These are phyloP conservation scores for Fusarium oligoseptatum DNA, from an alignment of 2,329 filamentous ascomycete species.

Conservation along the genomic window DNA sequence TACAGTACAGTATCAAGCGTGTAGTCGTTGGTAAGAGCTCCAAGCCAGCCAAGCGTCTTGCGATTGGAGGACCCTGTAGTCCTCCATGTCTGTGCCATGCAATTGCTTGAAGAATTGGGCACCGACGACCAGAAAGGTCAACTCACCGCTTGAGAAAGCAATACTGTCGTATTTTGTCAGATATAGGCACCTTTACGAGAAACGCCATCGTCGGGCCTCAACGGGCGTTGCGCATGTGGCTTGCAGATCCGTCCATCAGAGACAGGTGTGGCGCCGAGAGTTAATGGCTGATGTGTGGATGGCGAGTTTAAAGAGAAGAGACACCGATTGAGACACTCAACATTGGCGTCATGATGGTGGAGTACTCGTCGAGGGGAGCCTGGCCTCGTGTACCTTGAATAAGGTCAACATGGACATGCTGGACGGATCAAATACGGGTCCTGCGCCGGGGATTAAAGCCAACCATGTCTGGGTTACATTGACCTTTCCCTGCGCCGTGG, in stretches of 20 bases:
- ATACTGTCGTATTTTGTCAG: not conserved
- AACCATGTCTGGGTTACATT: not conserved
- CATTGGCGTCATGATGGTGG: not conserved
- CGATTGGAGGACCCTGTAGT: not conserved
- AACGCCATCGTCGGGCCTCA: not conserved
- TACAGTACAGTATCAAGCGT: not conserved
- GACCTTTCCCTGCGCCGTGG: not conserved
- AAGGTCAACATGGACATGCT: not conserved
- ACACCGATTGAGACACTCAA: not conserved
- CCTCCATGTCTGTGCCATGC: not conserved
- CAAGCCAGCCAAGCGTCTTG: not conserved
- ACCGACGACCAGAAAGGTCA: not conserved
- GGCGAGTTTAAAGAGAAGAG: not conserved
- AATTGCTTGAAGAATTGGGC: not conserved
- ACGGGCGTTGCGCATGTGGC: conserved; percentile 8
- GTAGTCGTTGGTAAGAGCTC: not conserved
- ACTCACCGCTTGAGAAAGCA: not conserved
- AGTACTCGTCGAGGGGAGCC: not conserved
- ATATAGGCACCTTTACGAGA: not conserved
- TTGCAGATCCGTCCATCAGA: conserved; percentile 9
- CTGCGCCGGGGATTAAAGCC: not conserved
- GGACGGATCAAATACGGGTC: not conserved
- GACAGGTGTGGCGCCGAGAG: conserved; percentile 13
- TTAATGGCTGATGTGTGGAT: conserved; percentile 5
- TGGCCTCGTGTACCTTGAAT: not conserved